Evolutionary conservation across 2,329 filamentous ascomycete species (phyloP), one percentile per base, ranked within the genome.

Genomic region (Monilinia laxa): DNA sequence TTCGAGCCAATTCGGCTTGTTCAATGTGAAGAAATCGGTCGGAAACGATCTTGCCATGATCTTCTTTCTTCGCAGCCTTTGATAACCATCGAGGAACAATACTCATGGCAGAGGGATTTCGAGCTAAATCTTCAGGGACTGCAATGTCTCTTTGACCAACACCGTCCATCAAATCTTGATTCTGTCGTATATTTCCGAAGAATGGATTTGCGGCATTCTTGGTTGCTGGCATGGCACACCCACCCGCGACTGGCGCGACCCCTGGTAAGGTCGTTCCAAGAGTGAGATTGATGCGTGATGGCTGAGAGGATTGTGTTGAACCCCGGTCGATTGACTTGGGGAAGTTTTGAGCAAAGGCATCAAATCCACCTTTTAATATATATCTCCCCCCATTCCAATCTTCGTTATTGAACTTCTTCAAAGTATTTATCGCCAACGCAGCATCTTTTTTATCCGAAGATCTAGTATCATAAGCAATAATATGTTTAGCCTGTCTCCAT

Each of bases 101-200:
- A 12, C 68, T 71, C n/a, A 82, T 79, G 4, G 79, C 77, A 7
- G 78, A 76, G 25, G 79, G 77, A 2, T 80, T 82, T 56, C 25
- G 45, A 28, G 28, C 16, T 72, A 88, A 78, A 23, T 78, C 75
- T n/a, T 78, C 74, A 3, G 88, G 88, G 56, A 84, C 78, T 72
- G 86, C 87, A 67, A 90, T 74, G 54, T 87, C 84, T 73, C 88
- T 87, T 73, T 96, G 93, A 0, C 95, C 95, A 14, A 98, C 94
- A 25, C 95, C 95, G 71, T 92, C 93, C 42, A 96, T 90, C 23
- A 99, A 82, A 75, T 98, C 95, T 86, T 96, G 94, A 70, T 98
- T 97, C 77, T 98, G 95, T 54, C 95, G 88, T 73, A 99, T 98
- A 71, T 97, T 98, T 69, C 88, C 88, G 77, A 98, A 98, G 80